These are phyloP conservation scores for Dactylonectria macrodidyma DNA, from an alignment of 2,329 filamentous ascomycete species.

Conservation along the genomic window DNA sequence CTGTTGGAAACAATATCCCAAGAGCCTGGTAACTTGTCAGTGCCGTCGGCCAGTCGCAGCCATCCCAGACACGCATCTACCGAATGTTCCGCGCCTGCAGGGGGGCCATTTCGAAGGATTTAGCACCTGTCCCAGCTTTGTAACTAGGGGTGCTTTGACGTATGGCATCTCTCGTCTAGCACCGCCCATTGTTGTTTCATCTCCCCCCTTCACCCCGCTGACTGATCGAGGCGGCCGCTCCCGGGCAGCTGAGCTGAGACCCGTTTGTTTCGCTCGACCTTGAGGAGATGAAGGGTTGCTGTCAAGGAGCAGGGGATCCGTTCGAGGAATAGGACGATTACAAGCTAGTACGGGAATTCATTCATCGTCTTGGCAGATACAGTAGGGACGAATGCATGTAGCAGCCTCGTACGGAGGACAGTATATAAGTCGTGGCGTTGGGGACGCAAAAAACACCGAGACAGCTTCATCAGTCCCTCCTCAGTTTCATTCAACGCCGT, in stretches of 20 bases:
- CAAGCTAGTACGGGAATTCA: slow-evolving; percentile 3
- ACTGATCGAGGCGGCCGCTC: slow-evolving; percentile 38
- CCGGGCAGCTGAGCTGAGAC: slow-evolving; percentile 14
- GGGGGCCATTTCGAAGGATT: not conserved
- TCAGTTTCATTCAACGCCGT: slow-evolving; percentile 22
- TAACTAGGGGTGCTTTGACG: not conserved
- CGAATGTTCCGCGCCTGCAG: slow-evolving; percentile 20
- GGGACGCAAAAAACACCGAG: not conserved
- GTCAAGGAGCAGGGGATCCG: slow-evolving; percentile 9
- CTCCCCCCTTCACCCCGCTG: not conserved
- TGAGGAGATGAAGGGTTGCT: slow-evolving; percentile 42
- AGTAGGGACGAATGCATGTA: too few species aligned
- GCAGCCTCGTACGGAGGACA: not conserved
- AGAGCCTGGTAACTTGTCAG: slow-evolving; percentile 3
- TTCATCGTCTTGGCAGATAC: not conserved
- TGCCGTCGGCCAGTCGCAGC: not conserved
- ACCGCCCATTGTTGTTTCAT: slow-evolving; percentile 37
- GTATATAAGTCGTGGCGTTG: slow-evolving; percentile 15
- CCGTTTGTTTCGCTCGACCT: not conserved
- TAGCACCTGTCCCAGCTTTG: not conserved
- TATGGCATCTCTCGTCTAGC: not conserved
- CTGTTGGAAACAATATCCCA: slow-evolving; percentile 33
- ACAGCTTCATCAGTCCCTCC: not conserved
- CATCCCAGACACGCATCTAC: not conserved
- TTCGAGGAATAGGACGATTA: not conserved